phyloP scores from a whole-genome alignment of 148 eudicot species.

The Vaccinium myrtillus region DNA sequence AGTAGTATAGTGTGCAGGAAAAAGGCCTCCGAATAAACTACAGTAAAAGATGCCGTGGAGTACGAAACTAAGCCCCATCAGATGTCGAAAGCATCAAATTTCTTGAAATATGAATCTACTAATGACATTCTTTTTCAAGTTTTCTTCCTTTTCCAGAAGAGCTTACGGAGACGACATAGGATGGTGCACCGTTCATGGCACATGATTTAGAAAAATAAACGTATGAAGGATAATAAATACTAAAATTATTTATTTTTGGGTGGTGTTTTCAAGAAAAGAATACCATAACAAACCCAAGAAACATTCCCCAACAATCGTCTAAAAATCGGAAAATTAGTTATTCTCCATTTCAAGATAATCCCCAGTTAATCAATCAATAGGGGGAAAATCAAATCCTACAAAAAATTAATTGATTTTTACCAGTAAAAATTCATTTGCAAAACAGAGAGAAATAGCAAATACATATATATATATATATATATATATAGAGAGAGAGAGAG shows the following conservation, averaged over 20 bases:
- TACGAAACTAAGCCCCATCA: not conserved
- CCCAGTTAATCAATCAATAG: not conserved
- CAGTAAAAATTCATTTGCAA: not conserved
- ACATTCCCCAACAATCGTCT: not conserved
- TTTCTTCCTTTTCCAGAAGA: not conserved
- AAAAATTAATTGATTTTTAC: too few species aligned
- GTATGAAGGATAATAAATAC: not conserved
- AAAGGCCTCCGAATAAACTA: not conserved
- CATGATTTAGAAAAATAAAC: not conserved
- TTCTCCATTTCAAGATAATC: not conserved
- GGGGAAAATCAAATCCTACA: not conserved
- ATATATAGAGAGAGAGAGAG: not conserved
- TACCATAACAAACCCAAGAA: not conserved
- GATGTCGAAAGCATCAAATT: constrained; percentile 2
- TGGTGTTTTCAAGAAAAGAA: not conserved
- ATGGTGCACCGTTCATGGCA: not conserved
- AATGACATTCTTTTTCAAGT: not conserved
- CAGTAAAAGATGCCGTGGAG: not conserved
- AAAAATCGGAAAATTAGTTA: constrained; percentile 1
- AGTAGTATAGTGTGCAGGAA: not conserved
- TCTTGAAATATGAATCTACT: not conserved
- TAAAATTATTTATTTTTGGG: not conserved
- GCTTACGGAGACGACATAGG: not conserved
- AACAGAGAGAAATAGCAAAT: not conserved
- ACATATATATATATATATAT: not conserved